Percentiles rank a stretch among this genome's conserved stretches.
phyloP scores from a whole-genome alignment of 441 rosid species.

The Gossypium schwendimanii region DNA sequence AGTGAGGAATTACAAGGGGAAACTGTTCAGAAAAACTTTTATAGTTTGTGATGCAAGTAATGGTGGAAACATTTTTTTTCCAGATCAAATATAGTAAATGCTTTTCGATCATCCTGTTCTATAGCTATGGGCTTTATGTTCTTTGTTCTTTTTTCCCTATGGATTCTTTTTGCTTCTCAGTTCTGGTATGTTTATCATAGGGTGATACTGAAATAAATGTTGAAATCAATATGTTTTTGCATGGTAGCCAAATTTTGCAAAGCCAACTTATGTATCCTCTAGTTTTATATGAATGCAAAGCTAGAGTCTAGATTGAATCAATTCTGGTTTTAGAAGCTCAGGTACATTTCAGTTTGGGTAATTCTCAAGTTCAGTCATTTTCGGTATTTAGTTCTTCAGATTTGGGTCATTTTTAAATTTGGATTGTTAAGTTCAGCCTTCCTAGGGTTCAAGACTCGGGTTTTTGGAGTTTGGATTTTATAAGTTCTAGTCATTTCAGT shows the following conservation, averaged over 20 bases:
- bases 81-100: slow-evolving; percentile 1
- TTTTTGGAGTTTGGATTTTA: too few species aligned
- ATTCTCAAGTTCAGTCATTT: too few species aligned
- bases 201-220: not conserved
- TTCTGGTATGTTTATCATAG: not conserved
- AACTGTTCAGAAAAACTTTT: slow-evolving; percentile 17
- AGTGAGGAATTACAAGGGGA: slow-evolving; percentile 44
- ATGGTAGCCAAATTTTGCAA: not conserved
- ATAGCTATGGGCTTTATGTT: not conserved
- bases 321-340: too few species aligned
- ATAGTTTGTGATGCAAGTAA: slow-evolving; percentile 20
- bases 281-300: not conserved
- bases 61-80: not conserved
- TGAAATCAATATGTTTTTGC: not conserved
- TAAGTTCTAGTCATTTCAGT: too few species aligned
- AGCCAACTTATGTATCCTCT: not conserved
- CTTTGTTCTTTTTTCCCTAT: not conserved
- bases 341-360: too few species aligned
- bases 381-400: too few species aligned
- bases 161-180: not conserved
- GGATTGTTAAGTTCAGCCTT: too few species aligned
- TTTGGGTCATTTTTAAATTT: too few species aligned
- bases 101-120: not conserved
- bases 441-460: too few species aligned
- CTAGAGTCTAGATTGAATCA: too few species aligned